These are phyloP conservation scores for Ceratobasidium sp. DNA, from an alignment of 1,284 basidiomycete species.

Conservation along the genomic window DNA sequence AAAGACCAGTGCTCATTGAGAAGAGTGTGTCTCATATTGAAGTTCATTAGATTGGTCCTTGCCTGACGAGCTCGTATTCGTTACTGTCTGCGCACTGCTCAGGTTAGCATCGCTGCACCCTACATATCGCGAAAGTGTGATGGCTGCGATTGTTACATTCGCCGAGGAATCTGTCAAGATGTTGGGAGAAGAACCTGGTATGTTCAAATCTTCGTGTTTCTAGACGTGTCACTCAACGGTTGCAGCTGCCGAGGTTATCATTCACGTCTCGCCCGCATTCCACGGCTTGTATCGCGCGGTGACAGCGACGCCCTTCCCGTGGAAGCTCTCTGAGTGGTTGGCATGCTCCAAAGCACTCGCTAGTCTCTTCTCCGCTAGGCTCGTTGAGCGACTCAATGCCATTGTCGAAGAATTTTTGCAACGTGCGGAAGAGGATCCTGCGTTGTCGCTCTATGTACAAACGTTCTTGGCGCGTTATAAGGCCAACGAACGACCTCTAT, in stretches of 20 bases:
- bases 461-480: conserved; percentile 80
- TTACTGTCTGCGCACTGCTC: conserved; percentile 74
- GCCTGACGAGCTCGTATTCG: conserved; percentile 78
- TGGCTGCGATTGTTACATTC: conserved; percentile 66
- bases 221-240: not conserved
- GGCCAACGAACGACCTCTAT: conserved; percentile 73
- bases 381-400: conserved; percentile 71
- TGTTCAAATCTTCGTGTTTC: conserved; percentile 46
- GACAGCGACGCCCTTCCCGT: conserved; percentile 74
- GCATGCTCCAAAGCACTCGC: conserved; percentile 62
- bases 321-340: conserved; percentile 72
- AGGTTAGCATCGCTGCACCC: conserved; percentile 63
- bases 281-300: conserved; percentile 88
- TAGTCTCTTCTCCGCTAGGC: conserved; percentile 62
- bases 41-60: conserved; percentile 69
- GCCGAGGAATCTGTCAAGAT: conserved; percentile 62
- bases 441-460: conserved; percentile 56
- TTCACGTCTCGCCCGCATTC: conserved; percentile 77
- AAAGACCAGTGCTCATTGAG: no score
- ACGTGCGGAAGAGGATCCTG: conserved; percentile 53
- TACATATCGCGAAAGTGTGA: conserved; percentile 57
- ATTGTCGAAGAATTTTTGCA: conserved; percentile 62
- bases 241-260: conserved; percentile 70
- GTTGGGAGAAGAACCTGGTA: conserved; percentile 63
- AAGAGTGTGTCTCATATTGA: not conserved